Base-by-base conservation (phyloP, 2,329 filamentous ascomycete genomes). In the Cladosporium cucumerinum region DNA sequence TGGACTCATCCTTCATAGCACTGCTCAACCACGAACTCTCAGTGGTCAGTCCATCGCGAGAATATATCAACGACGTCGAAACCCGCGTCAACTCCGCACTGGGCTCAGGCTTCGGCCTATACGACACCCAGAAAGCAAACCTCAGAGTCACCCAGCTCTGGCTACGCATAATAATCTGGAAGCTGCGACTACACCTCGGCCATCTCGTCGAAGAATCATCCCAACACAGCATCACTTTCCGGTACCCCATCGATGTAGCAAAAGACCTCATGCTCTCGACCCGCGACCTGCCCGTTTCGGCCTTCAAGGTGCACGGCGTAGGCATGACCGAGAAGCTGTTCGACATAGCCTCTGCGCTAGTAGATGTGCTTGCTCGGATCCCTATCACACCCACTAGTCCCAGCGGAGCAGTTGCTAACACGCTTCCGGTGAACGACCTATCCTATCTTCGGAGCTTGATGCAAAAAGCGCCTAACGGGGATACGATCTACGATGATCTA, bases 291-390 rank as follows among this genome's bases (percentile, higher is more conserved):
- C 60, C 60, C 3, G 49, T 34, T 12, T 55, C 60, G 25, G 51
- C 48, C 18, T 62, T 62, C 49, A 52, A 80, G 65, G 76, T 78
- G 0, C 78, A 80, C 66, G 79, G 78, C 3, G 76, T 80, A 36
- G 79, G 62, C 64, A 74, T 71, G 72, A 74, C 76, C 12, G 77
- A 79, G 64, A 79, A 79, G 66, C 64, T 79, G 30, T 79, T 75
- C 52, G 77, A 80, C 63, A 78, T 79, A 43, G 72, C 72, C 21
- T 62, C 60, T 2, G 60, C 48, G 6, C 21, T 62, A 23, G 60
- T 62, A 18, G 60, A 62, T n/a, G 60, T 62, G 16, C 32, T 62
- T 2, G 60, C 60, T 18, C 48, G 60, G 1, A 39, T 62, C 30
- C 60, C 60, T 8, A 39, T 62, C 25, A 54, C 49, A 18, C 49